Evolutionary conservation across 768 basidiomycete species (phyloP), one percentile per base, ranked within the genome.

Genomic region (Melanogaster broomeanus): DNA sequence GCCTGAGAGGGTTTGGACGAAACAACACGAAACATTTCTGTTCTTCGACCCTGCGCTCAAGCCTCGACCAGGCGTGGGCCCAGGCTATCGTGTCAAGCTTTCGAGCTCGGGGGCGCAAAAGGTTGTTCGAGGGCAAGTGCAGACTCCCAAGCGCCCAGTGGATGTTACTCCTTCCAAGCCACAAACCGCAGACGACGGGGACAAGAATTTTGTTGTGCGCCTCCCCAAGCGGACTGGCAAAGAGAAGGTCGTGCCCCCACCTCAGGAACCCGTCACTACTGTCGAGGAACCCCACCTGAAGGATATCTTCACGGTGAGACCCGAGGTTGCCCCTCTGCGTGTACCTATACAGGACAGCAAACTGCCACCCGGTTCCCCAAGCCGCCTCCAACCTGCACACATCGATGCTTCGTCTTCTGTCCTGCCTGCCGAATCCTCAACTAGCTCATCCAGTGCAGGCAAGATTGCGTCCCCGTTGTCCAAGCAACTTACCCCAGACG

Each of bases 1-100:
- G 64, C 89, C 89, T 9, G 90, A 93, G 61, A 78, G 78, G 40
- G 77, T 84, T 59, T 92, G 89, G 89, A 92, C 90, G 9, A 91
- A 90, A 62, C 88, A 90, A 48, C 82, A 85, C 57, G 89, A 92
- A 60, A 78, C 76, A 3, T 88, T 83, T 65, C 81, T 92, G 16
- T 85, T 84, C 71, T 77, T 80, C 44, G 87, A 90, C 44, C 61
- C 75, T 15, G 68, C 79, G 22, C 71, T 81, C 22, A 85, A 84
- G 61, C 75, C 82, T 12, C 80, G 83, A n/a, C 71, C 71, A 12
- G 81, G 83, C 19, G 77, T 80, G 41, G 79, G 77, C 6, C 74
- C 77, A 25, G 73, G 73, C 25, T 77, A 81, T 55, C 80, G 86
- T 21, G 76, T 92, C 49, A 86, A 82, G 60, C 65, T 93, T 18